Evolutionary conservation across 225 moss, liverwort and hornwort genomes (phyloP).

Genomic region (Physcomitrellopsis africana): DNA sequence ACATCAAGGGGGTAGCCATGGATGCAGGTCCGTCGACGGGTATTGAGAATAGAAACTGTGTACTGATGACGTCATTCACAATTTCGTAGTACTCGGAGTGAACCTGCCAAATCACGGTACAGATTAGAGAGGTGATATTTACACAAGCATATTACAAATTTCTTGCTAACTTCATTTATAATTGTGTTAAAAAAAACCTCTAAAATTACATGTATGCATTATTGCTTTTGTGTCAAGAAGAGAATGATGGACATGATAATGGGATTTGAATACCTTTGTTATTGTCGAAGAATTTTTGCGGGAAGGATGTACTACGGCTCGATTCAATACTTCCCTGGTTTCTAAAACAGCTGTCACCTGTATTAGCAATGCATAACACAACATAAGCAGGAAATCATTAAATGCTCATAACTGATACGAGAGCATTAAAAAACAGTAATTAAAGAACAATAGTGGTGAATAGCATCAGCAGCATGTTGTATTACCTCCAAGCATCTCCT

Average conservation of each 20-base stretch:
- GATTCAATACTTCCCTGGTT: conserved; percentile 86
- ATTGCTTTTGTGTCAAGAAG: not conserved
- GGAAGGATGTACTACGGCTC: conserved; percentile 85
- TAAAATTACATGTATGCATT: too few species aligned
- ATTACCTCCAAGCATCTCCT: conserved; percentile 79
- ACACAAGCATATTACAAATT: not conserved
- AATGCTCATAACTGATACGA: not conserved
- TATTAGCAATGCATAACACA: not conserved
- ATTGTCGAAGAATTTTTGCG: conserved; percentile 83
- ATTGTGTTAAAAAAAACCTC: not conserved
- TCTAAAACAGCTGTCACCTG: conserved; percentile 91
- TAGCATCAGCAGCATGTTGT: not conserved
- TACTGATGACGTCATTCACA: conserved; percentile 84
- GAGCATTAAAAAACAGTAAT: not conserved
- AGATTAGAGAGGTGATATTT: not conserved
- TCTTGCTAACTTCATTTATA: too few species aligned
- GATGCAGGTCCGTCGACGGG: conserved; percentile 93
- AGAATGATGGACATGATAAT: not conserved
- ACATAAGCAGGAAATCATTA: not conserved
- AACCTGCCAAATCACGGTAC: conserved; percentile 54
- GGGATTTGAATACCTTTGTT: conserved; percentile 62
- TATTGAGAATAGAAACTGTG: conserved; percentile 94
- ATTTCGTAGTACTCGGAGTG: conserved; percentile 97
- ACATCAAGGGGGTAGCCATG: conserved; percentile 76
- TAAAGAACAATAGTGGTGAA: not conserved